These are phyloP conservation scores for Oryza punctata DNA, from an alignment of 176 grass and related monocot genomes.

Conservation along the genomic window DNA sequence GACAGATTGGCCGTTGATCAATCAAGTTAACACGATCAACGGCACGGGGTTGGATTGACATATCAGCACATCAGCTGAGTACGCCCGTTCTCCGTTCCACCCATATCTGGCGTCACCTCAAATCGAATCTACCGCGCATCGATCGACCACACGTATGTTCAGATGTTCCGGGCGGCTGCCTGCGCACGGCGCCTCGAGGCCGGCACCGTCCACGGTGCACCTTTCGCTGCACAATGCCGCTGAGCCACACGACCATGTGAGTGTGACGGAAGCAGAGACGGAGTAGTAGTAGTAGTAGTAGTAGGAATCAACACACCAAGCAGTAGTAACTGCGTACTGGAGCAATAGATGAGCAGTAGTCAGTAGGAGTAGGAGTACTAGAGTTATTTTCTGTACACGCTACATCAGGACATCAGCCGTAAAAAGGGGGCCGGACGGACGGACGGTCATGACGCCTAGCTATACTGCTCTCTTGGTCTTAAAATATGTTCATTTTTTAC, in stretches of 20 bases:
- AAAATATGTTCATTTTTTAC: no score
- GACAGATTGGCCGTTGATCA: no score
- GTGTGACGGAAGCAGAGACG: background rate
- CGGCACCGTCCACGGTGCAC: background rate
- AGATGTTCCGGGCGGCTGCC: background rate
- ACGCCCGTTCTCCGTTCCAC: background rate
- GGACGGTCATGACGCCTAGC: constrained; percentile 15
- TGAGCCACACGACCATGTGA: no score
- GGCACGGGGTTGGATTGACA: background rate
- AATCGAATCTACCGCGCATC: background rate
- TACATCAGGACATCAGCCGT: background rate
- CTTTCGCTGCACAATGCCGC: background rate
- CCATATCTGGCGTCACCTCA: background rate
- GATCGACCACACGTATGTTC: background rate
- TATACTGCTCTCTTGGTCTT: no score
- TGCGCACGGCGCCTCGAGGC: no score
- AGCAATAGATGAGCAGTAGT: no score
- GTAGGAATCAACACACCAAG: no score
- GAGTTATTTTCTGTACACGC: background rate
- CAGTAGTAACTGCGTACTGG: no score
- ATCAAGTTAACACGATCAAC: background rate
- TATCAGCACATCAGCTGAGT: no score
- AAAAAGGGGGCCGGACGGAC: background rate
- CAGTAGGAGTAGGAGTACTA: no score
- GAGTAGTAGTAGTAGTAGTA: no score